Percentiles rank a stretch among this genome's conserved stretches.
Evolutionary conservation across 2,329 filamentous ascomycete species (phyloP).

Genomic region (Aspergillus fumigatiaffinis): DNA sequence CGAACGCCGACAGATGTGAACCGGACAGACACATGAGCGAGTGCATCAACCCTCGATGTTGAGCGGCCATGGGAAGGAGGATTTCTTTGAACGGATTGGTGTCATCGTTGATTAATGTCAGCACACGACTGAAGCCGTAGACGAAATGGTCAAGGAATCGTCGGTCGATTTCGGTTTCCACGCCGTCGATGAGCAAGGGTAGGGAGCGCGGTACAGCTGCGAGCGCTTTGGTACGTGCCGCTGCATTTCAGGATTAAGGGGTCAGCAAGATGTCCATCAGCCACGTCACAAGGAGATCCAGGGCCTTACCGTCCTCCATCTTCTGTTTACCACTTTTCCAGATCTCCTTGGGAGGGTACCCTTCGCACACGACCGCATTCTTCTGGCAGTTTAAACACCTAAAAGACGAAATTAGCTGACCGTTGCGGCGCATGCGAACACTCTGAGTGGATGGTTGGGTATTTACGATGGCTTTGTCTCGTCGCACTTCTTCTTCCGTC

Average conservation of each 20-base stretch:
- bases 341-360: slow-evolving; percentile 78
- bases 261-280: background rate
- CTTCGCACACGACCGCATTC: slow-evolving; percentile 87
- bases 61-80: slow-evolving; percentile 73
- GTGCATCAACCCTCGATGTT: slow-evolving; percentile 82
- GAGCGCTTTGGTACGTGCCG: slow-evolving; percentile 30
- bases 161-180: slow-evolving; percentile 75
- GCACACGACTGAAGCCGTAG: slow-evolving; percentile 69
- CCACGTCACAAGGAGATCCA: background rate
- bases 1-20: slow-evolving; percentile 61
- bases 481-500: slow-evolving; percentile 59
- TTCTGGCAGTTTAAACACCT: slow-evolving; percentile 75
- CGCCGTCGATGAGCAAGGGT: slow-evolving; percentile 67
- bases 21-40: slow-evolving; percentile 80
- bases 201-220: slow-evolving; percentile 42
- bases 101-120: slow-evolving; percentile 76
- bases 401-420: slow-evolving; percentile 1
- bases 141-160: slow-evolving; percentile 82
- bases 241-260: slow-evolving; percentile 5
- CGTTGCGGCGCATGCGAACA: slow-evolving; percentile 4
- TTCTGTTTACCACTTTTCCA: slow-evolving; percentile 84
- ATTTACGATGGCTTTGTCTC: slow-evolving; percentile 42
- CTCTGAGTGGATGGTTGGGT: slow-evolving; percentile 14
- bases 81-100: slow-evolving; percentile 84
- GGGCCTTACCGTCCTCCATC: slow-evolving; percentile 57